Evolutionary conservation across 768 basidiomycete genomes (phyloP).

Genomic region (Astraeus odoratus): DNA sequence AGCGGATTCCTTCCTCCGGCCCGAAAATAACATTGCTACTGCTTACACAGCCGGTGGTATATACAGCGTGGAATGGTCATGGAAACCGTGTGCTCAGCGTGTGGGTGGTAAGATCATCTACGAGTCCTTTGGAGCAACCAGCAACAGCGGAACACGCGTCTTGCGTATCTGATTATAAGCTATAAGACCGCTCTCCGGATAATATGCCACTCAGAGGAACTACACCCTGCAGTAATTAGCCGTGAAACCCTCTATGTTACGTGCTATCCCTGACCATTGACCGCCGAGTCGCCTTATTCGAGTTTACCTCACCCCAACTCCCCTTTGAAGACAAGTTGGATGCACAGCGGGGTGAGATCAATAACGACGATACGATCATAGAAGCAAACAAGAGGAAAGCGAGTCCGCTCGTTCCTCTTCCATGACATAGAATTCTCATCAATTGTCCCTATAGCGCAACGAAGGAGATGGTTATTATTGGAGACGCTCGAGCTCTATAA

Average conservation of each 20-base stretch:
- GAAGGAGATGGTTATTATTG: conserved; percentile 7
- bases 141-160: no score
- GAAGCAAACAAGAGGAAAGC: conserved; percentile 5
- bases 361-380: conserved; percentile 5
- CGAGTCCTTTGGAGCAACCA: no score
- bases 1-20: background rate
- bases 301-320: conserved; percentile 7
- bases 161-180: no score
- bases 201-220: no score
- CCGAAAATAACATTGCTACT: no score
- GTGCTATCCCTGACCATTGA: conserved; percentile 9
- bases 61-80: no score
- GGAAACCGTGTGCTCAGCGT: no score
- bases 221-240: no score
- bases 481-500: conserved; percentile 5
- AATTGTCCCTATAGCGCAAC: conserved; percentile 7
- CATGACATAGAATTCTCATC: background rate
- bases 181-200: no score
- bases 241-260: no score
- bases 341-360: conserved; percentile 1
- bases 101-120: no score
- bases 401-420: background rate
- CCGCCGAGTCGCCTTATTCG: conserved; percentile 5
- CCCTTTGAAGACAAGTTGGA: conserved; percentile 7
- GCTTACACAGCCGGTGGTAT: no score